Conservation (phyloP, 192 early-diverging fungal species). For the Coemansia sp. region DNA sequence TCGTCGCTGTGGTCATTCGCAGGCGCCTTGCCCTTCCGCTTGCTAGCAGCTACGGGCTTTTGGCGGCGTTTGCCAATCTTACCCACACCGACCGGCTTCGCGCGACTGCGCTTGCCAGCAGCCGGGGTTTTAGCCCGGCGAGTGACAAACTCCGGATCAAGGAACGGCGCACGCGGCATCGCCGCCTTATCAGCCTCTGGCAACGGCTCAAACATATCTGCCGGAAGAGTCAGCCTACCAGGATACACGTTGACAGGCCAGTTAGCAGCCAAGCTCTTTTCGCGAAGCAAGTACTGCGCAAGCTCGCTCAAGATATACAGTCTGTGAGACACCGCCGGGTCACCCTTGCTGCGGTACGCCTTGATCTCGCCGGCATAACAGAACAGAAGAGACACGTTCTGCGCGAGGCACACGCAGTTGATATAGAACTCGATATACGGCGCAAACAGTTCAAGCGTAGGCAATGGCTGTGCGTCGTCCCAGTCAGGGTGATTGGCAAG, state of each 20-base stretch:
- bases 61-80: conserved; percentile 4
- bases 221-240: conserved; percentile 64
- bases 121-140: conserved; percentile 29
- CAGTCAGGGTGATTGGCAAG: conserved; percentile 90
- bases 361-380: conserved; percentile 77
- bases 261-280: conserved; percentile 67
- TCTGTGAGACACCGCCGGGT: conserved; percentile 47
- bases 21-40: conserved; percentile 26
- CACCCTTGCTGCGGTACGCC: conserved; percentile 56
- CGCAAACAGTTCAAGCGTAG: conserved; percentile 55
- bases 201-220: conserved; percentile 65
- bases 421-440: conserved; percentile 88
- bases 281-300: conserved; percentile 75
- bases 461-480: conserved; percentile 42
- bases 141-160: conserved; percentile 42
- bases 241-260: conserved; percentile 86
- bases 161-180: conserved; percentile 21
- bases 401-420: conserved; percentile 70
- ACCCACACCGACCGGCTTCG: neutral
- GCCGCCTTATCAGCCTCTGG: conserved; percentile 12
- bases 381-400: conserved; percentile 86
- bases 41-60: conserved; percentile 1
- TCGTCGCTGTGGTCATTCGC: neutral
- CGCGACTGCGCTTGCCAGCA: conserved; percentile 27
- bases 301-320: conserved; percentile 87